Percentiles rank a stretch among this genome's conserved stretches.
Conservation (phyloP, 768 basidiomycete species). For the Mycena crocata region DNA sequence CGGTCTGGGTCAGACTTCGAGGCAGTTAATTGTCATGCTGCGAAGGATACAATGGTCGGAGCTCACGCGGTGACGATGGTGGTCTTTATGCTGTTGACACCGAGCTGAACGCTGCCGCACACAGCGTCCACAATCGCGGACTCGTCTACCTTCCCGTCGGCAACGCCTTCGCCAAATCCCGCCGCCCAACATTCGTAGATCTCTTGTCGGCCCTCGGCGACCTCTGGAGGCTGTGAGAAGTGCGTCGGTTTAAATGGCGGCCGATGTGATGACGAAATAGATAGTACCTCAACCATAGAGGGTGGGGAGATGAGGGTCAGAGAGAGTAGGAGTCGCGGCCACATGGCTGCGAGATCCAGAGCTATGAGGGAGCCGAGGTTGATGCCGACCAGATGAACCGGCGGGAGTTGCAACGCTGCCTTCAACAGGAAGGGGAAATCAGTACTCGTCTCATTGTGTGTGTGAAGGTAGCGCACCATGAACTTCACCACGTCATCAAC, state of each 20-base stretch:
- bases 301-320: conserved; percentile 42
- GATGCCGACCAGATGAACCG: conserved; percentile 43
- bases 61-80: background rate
- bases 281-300: conserved; percentile 40
- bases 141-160: conserved; percentile 3
- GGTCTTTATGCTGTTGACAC: conserved; percentile 23
- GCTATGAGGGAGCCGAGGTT: conserved; percentile 42
- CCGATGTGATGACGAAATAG: background rate
- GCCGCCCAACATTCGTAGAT: background rate
- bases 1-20: background rate
- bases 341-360: conserved; percentile 37
- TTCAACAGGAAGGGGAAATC: conserved; percentile 14
- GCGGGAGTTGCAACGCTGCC: conserved; percentile 42
- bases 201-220: background rate
- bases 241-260: too few species aligned
- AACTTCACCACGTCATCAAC: conserved; percentile 44
- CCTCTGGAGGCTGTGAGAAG: background rate
- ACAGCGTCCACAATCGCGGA: conserved; percentile 26
- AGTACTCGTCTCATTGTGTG: background rate
- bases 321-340: conserved; percentile 38
- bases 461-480: conserved; percentile 32
- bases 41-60: background rate
- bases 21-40: background rate
- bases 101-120: conserved; percentile 31
- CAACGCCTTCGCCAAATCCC: background rate